Conservation (phyloP, 2,329 filamentous ascomycete species). For the Xylaria sp. region DNA sequence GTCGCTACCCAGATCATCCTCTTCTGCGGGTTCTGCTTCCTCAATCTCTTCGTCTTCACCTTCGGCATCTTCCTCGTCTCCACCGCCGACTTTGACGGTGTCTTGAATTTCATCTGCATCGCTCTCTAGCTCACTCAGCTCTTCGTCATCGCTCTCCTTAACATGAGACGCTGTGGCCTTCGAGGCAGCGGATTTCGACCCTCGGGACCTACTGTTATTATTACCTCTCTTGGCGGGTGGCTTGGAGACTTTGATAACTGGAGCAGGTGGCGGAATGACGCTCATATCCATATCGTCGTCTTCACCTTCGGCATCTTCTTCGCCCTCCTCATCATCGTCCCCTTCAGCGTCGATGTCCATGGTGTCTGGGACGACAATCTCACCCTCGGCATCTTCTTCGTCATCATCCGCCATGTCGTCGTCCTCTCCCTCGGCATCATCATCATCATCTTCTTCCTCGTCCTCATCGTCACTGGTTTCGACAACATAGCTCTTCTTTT, state of each 20-base stretch:
- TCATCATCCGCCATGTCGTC: slow-evolving; percentile 54
- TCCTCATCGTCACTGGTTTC: slow-evolving; percentile 61
- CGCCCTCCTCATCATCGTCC: slow-evolving; percentile 55
- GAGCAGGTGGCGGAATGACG: slow-evolving; percentile 49
- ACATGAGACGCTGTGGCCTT: slow-evolving; percentile 41
- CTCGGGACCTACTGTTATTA: slow-evolving; percentile 44
- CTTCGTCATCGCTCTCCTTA: slow-evolving; percentile 62
- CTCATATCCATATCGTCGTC: slow-evolving; percentile 60
- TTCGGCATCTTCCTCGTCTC: slow-evolving; percentile 55
- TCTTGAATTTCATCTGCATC: slow-evolving; percentile 60
- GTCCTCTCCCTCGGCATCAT: slow-evolving; percentile 52
- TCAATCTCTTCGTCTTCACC: slow-evolving; percentile 60
- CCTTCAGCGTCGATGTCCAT: slow-evolving; percentile 59
- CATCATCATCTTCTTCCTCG: slow-evolving; percentile 54
- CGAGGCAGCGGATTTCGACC: slow-evolving; percentile 50
- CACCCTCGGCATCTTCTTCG: slow-evolving; percentile 49
- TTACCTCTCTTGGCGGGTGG: slow-evolving; percentile 51
- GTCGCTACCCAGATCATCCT: slow-evolving; percentile 56
- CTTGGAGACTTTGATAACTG: slow-evolving; percentile 62
- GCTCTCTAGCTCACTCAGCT: slow-evolving; percentile 66
- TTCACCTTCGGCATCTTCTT: slow-evolving; percentile 61
- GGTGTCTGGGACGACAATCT: slow-evolving; percentile 49
- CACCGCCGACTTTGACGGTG: slow-evolving; percentile 55
- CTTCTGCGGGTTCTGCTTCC: slow-evolving; percentile 50
- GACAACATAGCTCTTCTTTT: slow-evolving; percentile 69